Evolutionary conservation across 2,329 filamentous ascomycete species (phyloP).

Genomic region (Xylaria arbuscula): DNA sequence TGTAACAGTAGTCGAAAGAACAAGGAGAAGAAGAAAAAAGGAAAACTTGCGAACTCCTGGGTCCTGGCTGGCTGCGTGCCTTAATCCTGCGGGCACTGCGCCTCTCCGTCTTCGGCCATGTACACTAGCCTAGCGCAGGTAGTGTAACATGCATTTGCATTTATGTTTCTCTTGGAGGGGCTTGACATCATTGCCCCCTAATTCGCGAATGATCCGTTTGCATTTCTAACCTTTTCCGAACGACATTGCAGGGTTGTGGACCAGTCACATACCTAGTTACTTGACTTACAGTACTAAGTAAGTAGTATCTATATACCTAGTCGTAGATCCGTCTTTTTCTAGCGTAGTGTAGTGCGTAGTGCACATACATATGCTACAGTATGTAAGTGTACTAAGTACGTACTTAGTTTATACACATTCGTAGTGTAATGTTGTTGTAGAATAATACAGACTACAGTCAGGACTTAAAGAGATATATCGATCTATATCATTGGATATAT

Average conservation of each 20-base stretch:
- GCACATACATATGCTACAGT: too few species aligned
- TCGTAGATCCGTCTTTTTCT: too few species aligned
- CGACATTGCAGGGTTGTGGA: not conserved
- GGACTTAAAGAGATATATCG: not conserved
- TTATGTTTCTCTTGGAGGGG: not conserved
- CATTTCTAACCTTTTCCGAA: not conserved
- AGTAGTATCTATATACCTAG: not conserved
- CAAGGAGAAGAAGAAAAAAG: not conserved
- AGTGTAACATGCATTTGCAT: not conserved
- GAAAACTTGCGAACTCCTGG: constrained; percentile 3
- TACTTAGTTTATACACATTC: too few species aligned
- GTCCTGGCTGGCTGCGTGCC: not conserved
- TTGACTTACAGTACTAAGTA: too few species aligned
- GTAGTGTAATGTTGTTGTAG: too few species aligned
- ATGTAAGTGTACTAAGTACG: too few species aligned
- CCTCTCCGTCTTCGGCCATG: constrained; percentile 28
- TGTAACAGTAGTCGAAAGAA: not conserved
- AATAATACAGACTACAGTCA: too few species aligned
- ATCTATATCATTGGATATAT: too few species aligned
- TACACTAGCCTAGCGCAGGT: not conserved
- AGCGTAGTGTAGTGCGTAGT: too few species aligned
- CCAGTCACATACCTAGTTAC: not conserved
- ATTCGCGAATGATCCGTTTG: not conserved
- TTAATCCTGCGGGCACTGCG: constrained; percentile 26
- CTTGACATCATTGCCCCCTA: not conserved